Percentiles rank a stretch among this genome's conserved stretches.
Conservation (phyloP, 495 filamentous ascomycete genomes). For the Cladorrhinum samala region DNA sequence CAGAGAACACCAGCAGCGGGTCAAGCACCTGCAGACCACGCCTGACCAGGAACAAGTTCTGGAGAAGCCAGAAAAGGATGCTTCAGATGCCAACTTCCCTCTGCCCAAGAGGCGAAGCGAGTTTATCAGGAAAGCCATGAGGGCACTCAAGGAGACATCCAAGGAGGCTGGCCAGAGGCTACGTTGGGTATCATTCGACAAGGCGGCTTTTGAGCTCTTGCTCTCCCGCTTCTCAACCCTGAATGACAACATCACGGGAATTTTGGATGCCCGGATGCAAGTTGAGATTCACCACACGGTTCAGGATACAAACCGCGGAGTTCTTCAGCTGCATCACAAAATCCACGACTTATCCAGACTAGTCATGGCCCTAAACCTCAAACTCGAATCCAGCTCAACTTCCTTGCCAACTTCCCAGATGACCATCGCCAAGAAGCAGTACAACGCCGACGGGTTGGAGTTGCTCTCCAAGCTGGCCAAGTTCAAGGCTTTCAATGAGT, state of each 20-base stretch:
- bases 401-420: conserved; percentile 19
- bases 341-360: conserved; percentile 35
- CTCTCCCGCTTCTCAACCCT: conserved; percentile 33
- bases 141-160: conserved; percentile 23
- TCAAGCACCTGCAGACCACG: conserved; percentile 25
- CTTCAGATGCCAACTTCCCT: conserved; percentile 32
- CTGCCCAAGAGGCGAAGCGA: conserved; percentile 25
- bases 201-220: conserved; percentile 36
- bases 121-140: conserved; percentile 41
- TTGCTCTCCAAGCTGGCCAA: conserved; percentile 37
- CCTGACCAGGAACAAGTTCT: conserved; percentile 26
- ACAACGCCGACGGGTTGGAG: conserved; percentile 30
- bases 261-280: conserved; percentile 38
- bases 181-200: conserved; percentile 40
- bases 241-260: conserved; percentile 42
- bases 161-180: conserved; percentile 26
- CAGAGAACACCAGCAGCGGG: conserved; percentile 32
- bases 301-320: conserved; percentile 40
- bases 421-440: conserved; percentile 22
- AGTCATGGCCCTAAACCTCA: conserved; percentile 35
- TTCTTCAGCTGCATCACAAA: conserved; percentile 39
- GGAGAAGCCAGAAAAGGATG: conserved; percentile 31
- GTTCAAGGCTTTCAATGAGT: conserved; percentile 45
- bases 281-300: conserved; percentile 39
- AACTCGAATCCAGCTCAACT: conserved; percentile 21